Base-by-base conservation (phyloP, 192 early-diverging fungal species). In the Glomus cerebriforme region DNA sequence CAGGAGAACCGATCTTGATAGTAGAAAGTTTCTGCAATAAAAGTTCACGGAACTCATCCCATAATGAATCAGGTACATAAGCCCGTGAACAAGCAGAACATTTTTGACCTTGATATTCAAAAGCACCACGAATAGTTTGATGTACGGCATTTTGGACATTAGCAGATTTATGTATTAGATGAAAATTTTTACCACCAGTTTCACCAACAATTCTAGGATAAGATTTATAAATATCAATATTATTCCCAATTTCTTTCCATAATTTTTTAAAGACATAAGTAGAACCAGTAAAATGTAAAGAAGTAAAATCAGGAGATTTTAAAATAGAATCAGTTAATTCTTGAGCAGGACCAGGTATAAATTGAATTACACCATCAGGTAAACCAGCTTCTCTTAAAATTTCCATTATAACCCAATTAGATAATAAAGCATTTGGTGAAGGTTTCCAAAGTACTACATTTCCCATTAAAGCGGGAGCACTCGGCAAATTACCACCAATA, bases 131-230 rank as follows among this genome's bases (percentile, higher is more conserved):
- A 80, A 99, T 91, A 45, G 98, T 98, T 85, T 95, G 93, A 80
- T 92, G 77, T 80, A 93, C 98, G 17, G 94, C 96, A 59, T 91
- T 88, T 45, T 85, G 87, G 34, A 93, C 85, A 84, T 94, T 91
- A 59, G 92, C 95, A 68, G 83, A 81, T 81, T 93, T 88, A 85
- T 98, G 96, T 63, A 98, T 82, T 73, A 99, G 85, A 81, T 99
- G 98, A 91, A 96, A 97, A 92, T 99, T 99, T 89, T 99, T 99
- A 73, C 98, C 98, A 82, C 98, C 98, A 34, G 97, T 98, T 86
- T 99, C 97, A 82, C 97, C 97, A 22, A 99, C 97, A 75, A 99
- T 93, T 82, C 97, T 94, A 65, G 97, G 97, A 85, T 97, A 99
- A 67, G 91, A 92, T 83, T 90, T 91, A 89, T 98, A 99, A 62